A percentile compares a stretch with the other conserved stretches of the same genome.
These are phyloP conservation scores for Paramecium caudatum DNA, from an alignment of 73 alveolate genomes.

Conservation along the genomic window DNA sequence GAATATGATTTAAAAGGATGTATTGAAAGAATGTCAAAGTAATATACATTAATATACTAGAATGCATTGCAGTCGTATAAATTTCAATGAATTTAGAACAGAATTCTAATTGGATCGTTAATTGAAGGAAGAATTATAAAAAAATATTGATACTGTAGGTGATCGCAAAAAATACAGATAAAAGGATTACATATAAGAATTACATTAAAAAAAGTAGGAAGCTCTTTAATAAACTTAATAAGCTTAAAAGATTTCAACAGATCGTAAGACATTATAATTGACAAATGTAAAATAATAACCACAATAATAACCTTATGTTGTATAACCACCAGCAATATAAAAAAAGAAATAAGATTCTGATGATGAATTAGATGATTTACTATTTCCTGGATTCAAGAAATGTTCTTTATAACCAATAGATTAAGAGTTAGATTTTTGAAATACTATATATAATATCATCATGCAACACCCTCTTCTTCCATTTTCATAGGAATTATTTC, in stretches of 20 bases:
- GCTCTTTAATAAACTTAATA: neutral
- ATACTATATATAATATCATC: no score
- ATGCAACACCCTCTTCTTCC: constrained; percentile 45
- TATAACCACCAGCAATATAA: neutral
- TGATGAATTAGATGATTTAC: constrained; percentile 61
- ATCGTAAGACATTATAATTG: neutral
- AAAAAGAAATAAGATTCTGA: neutral
- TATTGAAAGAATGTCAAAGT: constrained; percentile 60
- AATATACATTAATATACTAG: neutral
- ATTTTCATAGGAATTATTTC: constrained; percentile 41
- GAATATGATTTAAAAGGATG: neutral
- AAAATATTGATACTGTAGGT: constrained; percentile 12
- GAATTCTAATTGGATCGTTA: constrained; percentile 36
- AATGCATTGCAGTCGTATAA: constrained; percentile 49
- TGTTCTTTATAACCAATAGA: constrained; percentile 19
- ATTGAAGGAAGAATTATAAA: neutral
- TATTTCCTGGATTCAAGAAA: constrained; percentile 65
- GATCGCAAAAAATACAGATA: neutral
- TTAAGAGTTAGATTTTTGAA: no score
- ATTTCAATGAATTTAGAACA: constrained; percentile 37
- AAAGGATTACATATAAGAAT: constrained; percentile 41
- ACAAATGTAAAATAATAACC: neutral
- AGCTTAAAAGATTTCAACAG: neutral
- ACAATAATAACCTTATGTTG: neutral
- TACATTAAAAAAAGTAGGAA: neutral